Conservation (phyloP, 2,329 filamentous ascomycete species). For the Fusarium clavum region DNA sequence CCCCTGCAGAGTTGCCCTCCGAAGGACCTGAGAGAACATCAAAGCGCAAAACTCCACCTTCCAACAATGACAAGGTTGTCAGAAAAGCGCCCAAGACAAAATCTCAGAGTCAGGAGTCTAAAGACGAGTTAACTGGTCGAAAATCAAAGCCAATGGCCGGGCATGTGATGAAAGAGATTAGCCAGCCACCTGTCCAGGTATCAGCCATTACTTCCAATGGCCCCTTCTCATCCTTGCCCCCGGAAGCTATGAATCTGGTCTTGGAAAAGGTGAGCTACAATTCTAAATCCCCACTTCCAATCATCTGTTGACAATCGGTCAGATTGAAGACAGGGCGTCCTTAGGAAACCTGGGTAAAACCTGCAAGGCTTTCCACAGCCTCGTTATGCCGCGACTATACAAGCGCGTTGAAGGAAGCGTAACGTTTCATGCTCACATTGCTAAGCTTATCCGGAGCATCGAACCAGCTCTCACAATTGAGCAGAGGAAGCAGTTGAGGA, state of each 20-base stretch:
- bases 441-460: slow-evolving; percentile 33
- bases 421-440: slow-evolving; percentile 27
- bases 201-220: neutral
- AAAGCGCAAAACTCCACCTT: slow-evolving; percentile 18
- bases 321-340: slow-evolving; percentile 6
- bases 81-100: neutral
- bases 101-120: neutral
- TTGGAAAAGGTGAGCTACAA: slow-evolving; percentile 10
- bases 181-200: too few relatives aligned
- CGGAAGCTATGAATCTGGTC: slow-evolving; percentile 11
- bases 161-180: too few relatives aligned
- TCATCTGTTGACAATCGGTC: neutral
- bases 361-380: slow-evolving; percentile 29
- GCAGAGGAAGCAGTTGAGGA: slow-evolving; percentile 35
- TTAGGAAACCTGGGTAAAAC: slow-evolving; percentile 29
- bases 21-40: neutral
- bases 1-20: neutral
- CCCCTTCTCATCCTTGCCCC: neutral
- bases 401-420: slow-evolving; percentile 16
- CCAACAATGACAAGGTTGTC: neutral
- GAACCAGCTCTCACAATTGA: slow-evolving; percentile 29
- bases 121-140: accelerated
- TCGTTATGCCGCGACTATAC: slow-evolving; percentile 31
- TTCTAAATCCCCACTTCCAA: accelerated
- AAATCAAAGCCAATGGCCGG: neutral